Conservation (phyloP, 2,329 filamentous ascomycete species). For the Exophiala viscosa region DNA sequence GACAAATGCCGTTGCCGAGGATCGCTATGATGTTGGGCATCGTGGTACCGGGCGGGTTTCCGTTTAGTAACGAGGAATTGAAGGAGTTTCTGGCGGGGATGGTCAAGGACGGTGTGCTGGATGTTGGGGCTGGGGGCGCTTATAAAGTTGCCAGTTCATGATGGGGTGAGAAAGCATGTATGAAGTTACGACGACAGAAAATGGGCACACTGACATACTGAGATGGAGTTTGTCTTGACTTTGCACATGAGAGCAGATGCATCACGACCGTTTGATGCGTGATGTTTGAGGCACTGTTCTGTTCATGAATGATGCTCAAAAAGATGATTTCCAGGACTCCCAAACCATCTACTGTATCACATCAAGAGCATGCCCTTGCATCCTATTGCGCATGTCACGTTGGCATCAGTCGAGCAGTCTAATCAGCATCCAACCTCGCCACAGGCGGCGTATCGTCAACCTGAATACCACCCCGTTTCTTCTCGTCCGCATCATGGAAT, state of each 20-base stretch:
- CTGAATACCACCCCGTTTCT: slow-evolving; percentile 85
- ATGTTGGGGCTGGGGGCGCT: slow-evolving; percentile 63
- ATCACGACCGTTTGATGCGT: no score
- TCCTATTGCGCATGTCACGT: background rate
- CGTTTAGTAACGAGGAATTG: slow-evolving; percentile 85
- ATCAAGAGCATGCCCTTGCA: background rate
- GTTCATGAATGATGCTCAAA: no score
- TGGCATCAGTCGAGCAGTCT: background rate
- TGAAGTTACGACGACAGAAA: background rate
- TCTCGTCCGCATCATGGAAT: slow-evolving; percentile 74
- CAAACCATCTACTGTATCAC: background rate
- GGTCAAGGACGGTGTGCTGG: slow-evolving; percentile 67
- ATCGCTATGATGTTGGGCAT: slow-evolving; percentile 96
- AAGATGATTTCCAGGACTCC: no score
- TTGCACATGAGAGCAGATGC: no score
- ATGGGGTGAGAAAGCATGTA: background rate
- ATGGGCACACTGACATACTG: no score
- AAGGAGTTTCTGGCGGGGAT: slow-evolving; percentile 75
- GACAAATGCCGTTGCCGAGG: slow-evolving; percentile 73
- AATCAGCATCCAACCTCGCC: slow-evolving; percentile 74
- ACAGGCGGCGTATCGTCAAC: slow-evolving; percentile 75
- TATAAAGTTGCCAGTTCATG: slow-evolving; percentile 49
- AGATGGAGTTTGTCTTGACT: no score
- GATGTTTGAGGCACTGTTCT: no score
- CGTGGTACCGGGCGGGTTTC: slow-evolving; percentile 80